Conservation (phyloP, 140 eudicot genomes). For the Bidens hawaiensis region DNA sequence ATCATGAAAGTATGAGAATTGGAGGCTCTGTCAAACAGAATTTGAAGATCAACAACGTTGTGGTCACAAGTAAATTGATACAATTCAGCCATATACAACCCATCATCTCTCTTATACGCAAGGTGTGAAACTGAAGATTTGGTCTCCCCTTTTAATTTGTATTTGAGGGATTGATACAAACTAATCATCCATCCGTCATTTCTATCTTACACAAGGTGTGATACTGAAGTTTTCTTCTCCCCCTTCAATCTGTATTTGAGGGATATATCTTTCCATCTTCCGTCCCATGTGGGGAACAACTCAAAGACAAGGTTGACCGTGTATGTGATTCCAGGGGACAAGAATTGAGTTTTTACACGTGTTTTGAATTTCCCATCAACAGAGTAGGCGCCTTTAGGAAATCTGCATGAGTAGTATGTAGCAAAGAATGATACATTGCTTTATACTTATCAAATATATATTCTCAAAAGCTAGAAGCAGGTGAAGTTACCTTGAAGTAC, state of each 20-base stretch:
- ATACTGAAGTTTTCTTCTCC: neutral
- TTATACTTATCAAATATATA: neutral
- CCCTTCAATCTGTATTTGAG: slow-evolving; percentile 14
- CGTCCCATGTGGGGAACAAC: neutral
- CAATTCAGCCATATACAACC: neutral
- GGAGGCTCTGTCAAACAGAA: neutral
- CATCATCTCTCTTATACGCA: neutral
- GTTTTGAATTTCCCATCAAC: neutral
- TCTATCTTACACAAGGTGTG: neutral
- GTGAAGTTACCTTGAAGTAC: neutral
- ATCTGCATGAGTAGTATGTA: slow-evolving; percentile 5
- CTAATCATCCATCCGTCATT: slow-evolving; percentile 1
- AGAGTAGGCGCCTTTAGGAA: neutral
- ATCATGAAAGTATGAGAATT: neutral
- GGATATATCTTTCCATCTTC: neutral
- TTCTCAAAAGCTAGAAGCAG: neutral
- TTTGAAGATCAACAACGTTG: neutral
- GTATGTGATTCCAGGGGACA: slow-evolving; percentile 6
- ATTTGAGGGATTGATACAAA: neutral
- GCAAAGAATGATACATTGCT: neutral
- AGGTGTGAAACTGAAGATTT: neutral
- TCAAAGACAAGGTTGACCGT: slow-evolving; percentile 11
- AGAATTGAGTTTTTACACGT: neutral
- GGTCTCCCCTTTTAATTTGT: slow-evolving; percentile 9
- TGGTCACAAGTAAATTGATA: slow-evolving; percentile 11